Evolutionary conservation across 1,139 yeast species (phyloP), one percentile per base, ranked within the genome.

Genomic region (Geotrichum europaeum): DNA sequence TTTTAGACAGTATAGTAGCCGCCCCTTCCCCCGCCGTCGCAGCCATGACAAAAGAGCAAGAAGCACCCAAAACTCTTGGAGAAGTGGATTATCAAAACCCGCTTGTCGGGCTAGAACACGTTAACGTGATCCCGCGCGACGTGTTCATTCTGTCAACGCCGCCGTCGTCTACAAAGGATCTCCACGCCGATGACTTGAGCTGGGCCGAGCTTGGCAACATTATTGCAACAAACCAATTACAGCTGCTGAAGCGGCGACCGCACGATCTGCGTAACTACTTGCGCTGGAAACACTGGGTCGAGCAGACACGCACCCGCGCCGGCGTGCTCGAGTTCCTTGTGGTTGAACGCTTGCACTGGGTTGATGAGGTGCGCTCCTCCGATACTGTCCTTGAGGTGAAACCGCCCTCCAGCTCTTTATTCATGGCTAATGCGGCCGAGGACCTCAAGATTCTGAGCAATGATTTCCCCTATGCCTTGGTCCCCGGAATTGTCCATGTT

Each of bases 381-480:
- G 56, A 53, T 13, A 40, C n/a, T n/a, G 64, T 62, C 43, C 61
- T 36, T 24, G 49, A 56, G 34, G 54, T 43, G 10, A n/a, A 13
- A 36, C 65, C 67, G 65, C 55, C 56, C 7, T 65, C 59, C 34
- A 52, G 53, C 12, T 40, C 43, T 12, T 36, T 45, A 34, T 69
- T 71, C 53, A 66, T 76, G 45, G 70, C 64, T 5, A 62, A 67
- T 47, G 57, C 63, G 12, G 24, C 32, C 2, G 34, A 62, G 1
- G 80, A 77, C 60, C 64, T 75, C 54, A 73, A 70, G 62, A 72
- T 78, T 28, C 65, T 76, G 24, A 63, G 58, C 49, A 77, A 77
- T 61, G 79, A 76, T 61, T 78, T 75, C 62, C 78, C 80, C 2
- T 77, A 77, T 61, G 76, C 74, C 20, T 67, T 77, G 40, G 77